Conservation (phyloP, 2,329 filamentous ascomycete species). For the Pleomassaria siparia region DNA sequence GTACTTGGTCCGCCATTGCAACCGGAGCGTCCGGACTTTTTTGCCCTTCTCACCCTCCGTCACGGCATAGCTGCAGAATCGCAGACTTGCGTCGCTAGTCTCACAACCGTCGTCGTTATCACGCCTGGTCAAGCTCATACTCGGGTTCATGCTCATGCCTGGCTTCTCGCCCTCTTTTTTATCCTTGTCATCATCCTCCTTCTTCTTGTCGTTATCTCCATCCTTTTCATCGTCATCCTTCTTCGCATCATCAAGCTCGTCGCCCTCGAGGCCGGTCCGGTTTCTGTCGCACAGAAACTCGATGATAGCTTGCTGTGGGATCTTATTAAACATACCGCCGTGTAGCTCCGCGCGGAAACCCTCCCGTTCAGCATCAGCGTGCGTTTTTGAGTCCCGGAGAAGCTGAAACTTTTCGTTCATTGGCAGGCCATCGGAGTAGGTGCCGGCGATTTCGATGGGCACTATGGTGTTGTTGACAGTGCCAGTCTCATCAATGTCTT, state of each 20-base stretch:
- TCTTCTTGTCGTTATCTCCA: constrained; percentile 51
- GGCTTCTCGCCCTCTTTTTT: constrained; percentile 29
- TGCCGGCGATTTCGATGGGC: constrained; percentile 74
- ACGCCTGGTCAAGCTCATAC: too few relatives aligned
- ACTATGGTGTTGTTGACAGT: constrained; percentile 54
- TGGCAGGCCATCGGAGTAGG: constrained; percentile 61
- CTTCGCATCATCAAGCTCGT: constrained; percentile 62
- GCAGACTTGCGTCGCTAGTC: constrained; percentile 61
- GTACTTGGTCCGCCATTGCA: constrained; percentile 86
- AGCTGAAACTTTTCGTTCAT: constrained; percentile 68
- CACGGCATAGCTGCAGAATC: constrained; percentile 72
- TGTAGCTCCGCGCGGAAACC: constrained; percentile 71
- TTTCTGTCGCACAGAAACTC: constrained; percentile 81
- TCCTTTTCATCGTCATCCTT: constrained; percentile 53
- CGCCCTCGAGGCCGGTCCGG: constrained; percentile 70
- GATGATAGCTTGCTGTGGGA: constrained; percentile 73
- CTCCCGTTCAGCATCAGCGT: constrained; percentile 67
- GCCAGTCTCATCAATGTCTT: constrained; percentile 54
- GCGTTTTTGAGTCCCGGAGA: constrained; percentile 65
- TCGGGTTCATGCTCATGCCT: constrained; percentile 23
- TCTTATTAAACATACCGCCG: constrained; percentile 56
- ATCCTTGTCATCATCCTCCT: constrained; percentile 37
- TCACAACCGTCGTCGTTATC: constrained; percentile 35
- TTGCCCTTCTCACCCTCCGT: constrained; percentile 55
- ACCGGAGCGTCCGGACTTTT: constrained; percentile 62